A percentile compares a stretch with the other conserved stretches of the same genome.
These are phyloP conservation scores for Verticillium zaregamsianum DNA, from an alignment of 2,329 filamentous ascomycete genomes.

Conservation along the genomic window DNA sequence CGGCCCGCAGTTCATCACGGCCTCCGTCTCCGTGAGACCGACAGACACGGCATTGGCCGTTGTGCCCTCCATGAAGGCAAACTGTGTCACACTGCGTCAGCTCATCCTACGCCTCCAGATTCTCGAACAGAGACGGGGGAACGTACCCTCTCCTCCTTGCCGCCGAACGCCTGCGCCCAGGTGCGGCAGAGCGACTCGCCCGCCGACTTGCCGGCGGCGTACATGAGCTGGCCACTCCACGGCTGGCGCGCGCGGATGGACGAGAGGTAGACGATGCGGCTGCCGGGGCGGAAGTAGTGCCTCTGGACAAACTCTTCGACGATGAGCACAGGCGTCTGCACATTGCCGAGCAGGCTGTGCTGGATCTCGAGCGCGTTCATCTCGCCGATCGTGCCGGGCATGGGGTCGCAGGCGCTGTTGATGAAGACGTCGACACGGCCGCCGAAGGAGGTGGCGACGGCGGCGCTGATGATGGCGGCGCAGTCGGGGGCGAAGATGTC, in stretches of 20 bases:
- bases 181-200: slow-evolving; percentile 30
- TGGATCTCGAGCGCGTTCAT: slow-evolving; percentile 22
- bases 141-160: slow-evolving; percentile 22
- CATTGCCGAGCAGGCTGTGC: slow-evolving; percentile 25
- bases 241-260: slow-evolving; percentile 25
- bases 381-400: slow-evolving; percentile 22
- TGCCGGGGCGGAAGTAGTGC: slow-evolving; percentile 23
- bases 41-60: slow-evolving; percentile 28
- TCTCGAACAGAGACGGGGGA: no score
- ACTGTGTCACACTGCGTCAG: slow-evolving; percentile 7
- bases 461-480: slow-evolving; percentile 20
- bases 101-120: neutral
- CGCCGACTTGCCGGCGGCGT: slow-evolving; percentile 26
- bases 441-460: slow-evolving; percentile 16
- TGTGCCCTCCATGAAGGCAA: slow-evolving; percentile 27
- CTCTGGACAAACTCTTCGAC: slow-evolving; percentile 27
- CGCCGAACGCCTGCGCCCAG: slow-evolving; percentile 30
- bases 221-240: slow-evolving; percentile 28
- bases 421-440: slow-evolving; percentile 27
- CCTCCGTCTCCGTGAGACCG: slow-evolving; percentile 27
- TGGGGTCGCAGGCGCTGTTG: slow-evolving; percentile 24
- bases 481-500: slow-evolving; percentile 23
- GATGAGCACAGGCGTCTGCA: slow-evolving; percentile 29
- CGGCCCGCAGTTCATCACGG: slow-evolving; percentile 24
- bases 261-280: slow-evolving; percentile 30